Evolutionary conservation across 805 yeast genomes (phyloP).

Genomic region (Candida piceae): DNA sequence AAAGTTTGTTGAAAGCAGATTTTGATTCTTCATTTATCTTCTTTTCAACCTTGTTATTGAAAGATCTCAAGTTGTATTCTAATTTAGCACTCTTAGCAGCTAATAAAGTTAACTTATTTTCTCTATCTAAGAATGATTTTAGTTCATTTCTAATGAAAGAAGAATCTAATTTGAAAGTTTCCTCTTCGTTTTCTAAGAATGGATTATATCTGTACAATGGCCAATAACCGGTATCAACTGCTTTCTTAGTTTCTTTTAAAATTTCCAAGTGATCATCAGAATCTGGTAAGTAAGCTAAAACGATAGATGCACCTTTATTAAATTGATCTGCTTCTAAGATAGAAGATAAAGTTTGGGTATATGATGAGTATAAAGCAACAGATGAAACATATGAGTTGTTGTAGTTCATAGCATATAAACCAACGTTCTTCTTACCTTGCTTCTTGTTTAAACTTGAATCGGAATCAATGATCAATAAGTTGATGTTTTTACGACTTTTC

Average conservation of each 20-base stretch:
- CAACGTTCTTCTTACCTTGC: slow-evolving; percentile 84
- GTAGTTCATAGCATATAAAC: slow-evolving; percentile 90
- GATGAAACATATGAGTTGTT: slow-evolving; percentile 90
- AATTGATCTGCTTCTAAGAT: slow-evolving; percentile 84
- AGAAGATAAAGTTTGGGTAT: slow-evolving; percentile 88
- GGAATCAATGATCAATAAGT: slow-evolving; percentile 82
- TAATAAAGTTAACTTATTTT: slow-evolving; percentile 77
- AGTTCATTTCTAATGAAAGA: slow-evolving; percentile 72
- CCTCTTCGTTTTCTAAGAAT: slow-evolving; percentile 36
- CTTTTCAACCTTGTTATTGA: slow-evolving; percentile 55
- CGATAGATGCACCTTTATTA: slow-evolving; percentile 79
- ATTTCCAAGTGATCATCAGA: slow-evolving; percentile 65
- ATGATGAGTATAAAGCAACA: slow-evolving; percentile 88
- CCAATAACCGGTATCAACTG: slow-evolving; percentile 95
- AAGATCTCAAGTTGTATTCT: slow-evolving; percentile 70
- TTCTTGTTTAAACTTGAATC: slow-evolving; percentile 54
- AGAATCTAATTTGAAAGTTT: slow-evolving; percentile 79
- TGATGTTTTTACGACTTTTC: slow-evolving; percentile 63
- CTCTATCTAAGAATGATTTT: slow-evolving; percentile 78
- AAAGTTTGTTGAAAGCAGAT: slow-evolving; percentile 67
- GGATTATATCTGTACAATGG: slow-evolving; percentile 90
- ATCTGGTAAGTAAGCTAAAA: slow-evolving; percentile 88
- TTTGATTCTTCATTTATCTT: slow-evolving; percentile 52
- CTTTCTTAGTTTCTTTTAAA: slow-evolving; percentile 78
- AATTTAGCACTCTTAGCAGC: slow-evolving; percentile 67